Conservation (phyloP, 1,139 yeast genomes). For the Suhomyces yuchorum region DNA sequence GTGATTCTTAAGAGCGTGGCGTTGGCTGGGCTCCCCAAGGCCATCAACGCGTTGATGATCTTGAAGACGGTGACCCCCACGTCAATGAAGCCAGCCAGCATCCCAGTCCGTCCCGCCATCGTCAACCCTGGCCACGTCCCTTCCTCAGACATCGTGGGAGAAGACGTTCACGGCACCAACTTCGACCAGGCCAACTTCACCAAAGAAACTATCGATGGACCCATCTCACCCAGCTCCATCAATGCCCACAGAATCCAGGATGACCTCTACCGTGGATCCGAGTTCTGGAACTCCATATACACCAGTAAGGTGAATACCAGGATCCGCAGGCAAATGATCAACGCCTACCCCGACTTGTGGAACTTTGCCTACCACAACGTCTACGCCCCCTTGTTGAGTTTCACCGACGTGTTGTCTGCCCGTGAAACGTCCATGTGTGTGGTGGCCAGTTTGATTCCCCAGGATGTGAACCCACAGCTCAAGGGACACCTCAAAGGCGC, state of each 20-base stretch:
- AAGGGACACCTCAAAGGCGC: constrained; percentile 92
- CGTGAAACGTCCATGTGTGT: constrained; percentile 78
- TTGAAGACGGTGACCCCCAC: constrained; percentile 69
- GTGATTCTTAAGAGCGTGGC: constrained; percentile 77
- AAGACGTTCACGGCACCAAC: constrained; percentile 43
- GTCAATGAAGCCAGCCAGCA: constrained; percentile 31
- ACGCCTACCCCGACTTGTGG: constrained; percentile 87
- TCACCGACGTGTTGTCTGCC: constrained; percentile 60
- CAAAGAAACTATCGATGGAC: constrained; percentile 48
- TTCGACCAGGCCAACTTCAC: constrained; percentile 26
- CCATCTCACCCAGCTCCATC: constrained; percentile 37
- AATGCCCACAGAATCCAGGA: constrained; percentile 30
- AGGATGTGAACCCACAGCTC: constrained; percentile 91
- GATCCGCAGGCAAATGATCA: constrained; percentile 65
- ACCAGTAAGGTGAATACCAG: constrained; percentile 67
- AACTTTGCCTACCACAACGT: constrained; percentile 70
- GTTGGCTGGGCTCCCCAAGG: constrained; percentile 78
- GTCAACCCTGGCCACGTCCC: constrained; percentile 40
- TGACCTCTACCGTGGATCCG: constrained; percentile 53
- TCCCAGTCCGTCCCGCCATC: constrained; percentile 34
- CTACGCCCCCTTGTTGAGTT: constrained; percentile 77
- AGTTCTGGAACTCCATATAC: constrained; percentile 77
- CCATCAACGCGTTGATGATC: constrained; percentile 74
- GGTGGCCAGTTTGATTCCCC: constrained; percentile 82
- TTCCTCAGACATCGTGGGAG: constrained; percentile 44